Evolutionary conservation across 148 eudicot species (phyloP).

Genomic region (Camellia granthamiana): DNA sequence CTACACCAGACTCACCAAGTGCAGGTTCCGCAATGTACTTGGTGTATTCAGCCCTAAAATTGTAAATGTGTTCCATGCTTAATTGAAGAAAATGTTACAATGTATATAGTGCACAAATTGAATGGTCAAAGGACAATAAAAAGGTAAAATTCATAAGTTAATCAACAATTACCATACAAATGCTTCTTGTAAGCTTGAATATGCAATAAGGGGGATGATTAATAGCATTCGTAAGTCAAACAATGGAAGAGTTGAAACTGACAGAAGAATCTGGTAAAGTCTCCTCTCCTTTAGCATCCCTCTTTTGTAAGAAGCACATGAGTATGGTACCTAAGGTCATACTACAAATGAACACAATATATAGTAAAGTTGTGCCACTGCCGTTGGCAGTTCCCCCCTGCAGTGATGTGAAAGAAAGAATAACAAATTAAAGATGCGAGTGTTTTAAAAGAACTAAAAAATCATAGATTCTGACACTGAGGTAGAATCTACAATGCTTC

Average conservation of each 20-base stretch:
- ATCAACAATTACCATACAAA: slow-evolving; percentile 74
- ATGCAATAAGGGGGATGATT: slow-evolving; percentile 85
- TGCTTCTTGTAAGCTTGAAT: slow-evolving; percentile 97
- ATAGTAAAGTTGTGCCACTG: slow-evolving; percentile 75
- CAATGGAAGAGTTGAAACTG: slow-evolving; percentile 51
- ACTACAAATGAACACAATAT: slow-evolving; percentile 66
- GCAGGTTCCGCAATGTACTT: slow-evolving; percentile 76
- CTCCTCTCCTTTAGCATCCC: slow-evolving; percentile 50
- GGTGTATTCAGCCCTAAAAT: slow-evolving; percentile 80
- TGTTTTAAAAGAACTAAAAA: neutral
- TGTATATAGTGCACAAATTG: neutral
- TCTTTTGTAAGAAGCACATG: slow-evolving; percentile 77
- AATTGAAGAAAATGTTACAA: neutral
- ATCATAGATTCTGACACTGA: neutral
- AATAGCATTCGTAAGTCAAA: slow-evolving; percentile 67
- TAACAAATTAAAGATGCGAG: neutral
- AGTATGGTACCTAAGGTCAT: slow-evolving; percentile 77
- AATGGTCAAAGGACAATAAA: neutral
- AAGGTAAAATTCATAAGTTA: neutral
- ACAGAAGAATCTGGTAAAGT: slow-evolving; percentile 37
- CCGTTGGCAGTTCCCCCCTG: slow-evolving; percentile 79
- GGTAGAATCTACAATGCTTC: neutral
- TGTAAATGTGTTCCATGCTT: slow-evolving; percentile 1
- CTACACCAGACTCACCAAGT: slow-evolving; percentile 90
- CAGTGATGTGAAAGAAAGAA: slow-evolving; percentile 23